Conservation (phyloP, 2,329 filamentous ascomycete genomes). For the Paracoccidioides brasiliensis region DNA sequence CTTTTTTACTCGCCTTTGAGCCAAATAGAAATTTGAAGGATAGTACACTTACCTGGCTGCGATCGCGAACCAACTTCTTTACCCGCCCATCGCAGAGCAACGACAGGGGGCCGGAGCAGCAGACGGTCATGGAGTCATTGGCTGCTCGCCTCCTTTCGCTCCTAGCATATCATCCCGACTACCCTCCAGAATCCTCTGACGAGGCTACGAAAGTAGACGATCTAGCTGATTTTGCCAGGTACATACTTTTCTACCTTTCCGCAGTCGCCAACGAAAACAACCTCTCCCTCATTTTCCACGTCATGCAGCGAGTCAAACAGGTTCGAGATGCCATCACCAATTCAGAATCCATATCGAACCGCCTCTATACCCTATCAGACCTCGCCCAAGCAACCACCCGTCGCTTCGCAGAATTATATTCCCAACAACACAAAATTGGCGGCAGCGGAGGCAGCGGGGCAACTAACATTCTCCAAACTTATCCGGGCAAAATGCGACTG, state of each 20-base stretch:
- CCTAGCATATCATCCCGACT: slow-evolving; percentile 89
- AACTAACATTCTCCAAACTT: slow-evolving; percentile 58
- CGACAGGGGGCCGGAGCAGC: slow-evolving; percentile 31
- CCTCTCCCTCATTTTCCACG: slow-evolving; percentile 75
- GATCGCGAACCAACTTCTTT: slow-evolving; percentile 61
- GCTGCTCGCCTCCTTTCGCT: slow-evolving; percentile 76
- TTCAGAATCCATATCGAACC: slow-evolving; percentile 31
- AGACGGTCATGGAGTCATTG: slow-evolving; percentile 63
- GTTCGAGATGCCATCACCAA: slow-evolving; percentile 63
- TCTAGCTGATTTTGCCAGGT: slow-evolving; percentile 69
- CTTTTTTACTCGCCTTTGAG: slow-evolving; percentile 87
- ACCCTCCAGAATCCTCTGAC: slow-evolving; percentile 31
- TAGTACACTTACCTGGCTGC: slow-evolving; percentile 75
- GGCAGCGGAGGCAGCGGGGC: slow-evolving; percentile 21
- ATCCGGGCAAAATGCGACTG: slow-evolving; percentile 65
- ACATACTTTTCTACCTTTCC: slow-evolving; percentile 78
- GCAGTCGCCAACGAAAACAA: slow-evolving; percentile 77
- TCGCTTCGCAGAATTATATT: slow-evolving; percentile 72
- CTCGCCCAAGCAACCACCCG: slow-evolving; percentile 70
- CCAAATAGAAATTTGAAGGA: slow-evolving; percentile 60
- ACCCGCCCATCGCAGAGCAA: slow-evolving; percentile 30
- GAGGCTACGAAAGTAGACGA: slow-evolving; percentile 40
- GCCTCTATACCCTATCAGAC: slow-evolving; percentile 75
- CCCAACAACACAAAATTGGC: slow-evolving; percentile 47
- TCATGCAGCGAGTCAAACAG: slow-evolving; percentile 86